Percentiles rank a stretch among this genome's conserved stretches.
These are phyloP conservation scores for Eleusine indica DNA, from an alignment of 176 grass and related monocot genomes.

Conservation along the genomic window DNA sequence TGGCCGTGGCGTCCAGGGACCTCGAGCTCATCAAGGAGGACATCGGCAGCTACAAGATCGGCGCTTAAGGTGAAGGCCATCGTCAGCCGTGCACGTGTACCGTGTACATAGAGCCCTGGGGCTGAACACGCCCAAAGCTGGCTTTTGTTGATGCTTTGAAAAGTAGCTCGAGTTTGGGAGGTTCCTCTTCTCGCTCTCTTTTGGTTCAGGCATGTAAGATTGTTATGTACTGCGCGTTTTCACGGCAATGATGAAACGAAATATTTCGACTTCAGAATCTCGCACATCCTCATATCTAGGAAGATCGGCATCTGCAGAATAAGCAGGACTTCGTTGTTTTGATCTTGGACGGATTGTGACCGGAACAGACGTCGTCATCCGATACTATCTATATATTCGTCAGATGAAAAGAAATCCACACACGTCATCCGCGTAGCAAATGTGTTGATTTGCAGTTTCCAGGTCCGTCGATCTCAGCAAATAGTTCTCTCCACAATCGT, in stretches of 20 bases:
- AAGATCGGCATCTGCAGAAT: neutral
- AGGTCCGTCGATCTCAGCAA: neutral
- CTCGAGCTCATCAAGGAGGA: slow-evolving; percentile 59
- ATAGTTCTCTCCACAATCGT: neutral
- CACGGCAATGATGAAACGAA: slow-evolving; percentile 13
- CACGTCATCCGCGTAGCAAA: too few species aligned
- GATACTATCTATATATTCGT: neutral
- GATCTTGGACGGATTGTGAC: neutral
- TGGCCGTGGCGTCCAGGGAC: slow-evolving; percentile 50
- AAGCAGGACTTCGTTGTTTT: neutral
- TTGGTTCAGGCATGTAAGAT: slow-evolving; percentile 10
- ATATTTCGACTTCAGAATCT: neutral
- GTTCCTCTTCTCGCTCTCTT: neutral
- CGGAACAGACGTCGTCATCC: too few species aligned
- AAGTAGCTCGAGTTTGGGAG: neutral
- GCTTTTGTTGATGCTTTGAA: neutral
- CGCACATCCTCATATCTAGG: neutral
- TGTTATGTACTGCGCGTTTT: slow-evolving; percentile 15
- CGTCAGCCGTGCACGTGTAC: neutral
- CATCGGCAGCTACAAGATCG: slow-evolving; percentile 44
- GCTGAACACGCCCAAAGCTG: neutral
- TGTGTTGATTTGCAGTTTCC: neutral
- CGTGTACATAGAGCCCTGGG: slow-evolving; percentile 24
- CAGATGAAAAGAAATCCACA: neutral
- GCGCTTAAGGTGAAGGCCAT: neutral